Percentiles rank a stretch among this genome's conserved stretches.
These are phyloP conservation scores for Suillus cothurnatus DNA, from an alignment of 768 basidiomycete species.

Conservation along the genomic window DNA sequence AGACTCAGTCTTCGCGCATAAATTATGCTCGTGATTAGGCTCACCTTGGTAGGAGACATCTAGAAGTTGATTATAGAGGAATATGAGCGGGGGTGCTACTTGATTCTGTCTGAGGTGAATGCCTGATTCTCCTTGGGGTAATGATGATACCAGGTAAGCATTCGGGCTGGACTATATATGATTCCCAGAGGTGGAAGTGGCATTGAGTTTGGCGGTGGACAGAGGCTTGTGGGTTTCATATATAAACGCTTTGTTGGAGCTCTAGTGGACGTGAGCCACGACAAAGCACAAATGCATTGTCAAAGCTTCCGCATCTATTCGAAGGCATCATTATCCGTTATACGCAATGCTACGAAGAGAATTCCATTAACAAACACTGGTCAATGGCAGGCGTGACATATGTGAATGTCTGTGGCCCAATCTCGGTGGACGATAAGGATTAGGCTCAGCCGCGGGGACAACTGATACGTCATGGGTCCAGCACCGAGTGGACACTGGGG, in stretches of 20 bases:
- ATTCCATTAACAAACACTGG: background rate
- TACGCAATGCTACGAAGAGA: background rate
- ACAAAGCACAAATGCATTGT: background rate
- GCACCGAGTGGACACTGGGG: background rate
- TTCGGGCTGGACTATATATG: background rate
- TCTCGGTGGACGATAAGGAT: background rate
- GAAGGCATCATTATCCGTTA: background rate
- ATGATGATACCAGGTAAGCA: background rate
- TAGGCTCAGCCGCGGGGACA: background rate
- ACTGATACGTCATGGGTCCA: background rate
- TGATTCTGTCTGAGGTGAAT: background rate
- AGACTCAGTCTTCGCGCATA: background rate
- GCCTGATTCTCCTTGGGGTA: background rate
- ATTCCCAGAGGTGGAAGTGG: background rate
- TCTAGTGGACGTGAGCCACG: background rate
- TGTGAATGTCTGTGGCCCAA: background rate
- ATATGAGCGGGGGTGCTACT: background rate
- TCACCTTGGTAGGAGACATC: background rate
- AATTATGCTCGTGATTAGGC: background rate
- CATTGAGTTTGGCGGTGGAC: background rate
- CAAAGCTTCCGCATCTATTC: background rate
- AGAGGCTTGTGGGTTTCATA: background rate
- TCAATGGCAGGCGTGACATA: background rate
- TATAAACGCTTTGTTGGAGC: background rate
- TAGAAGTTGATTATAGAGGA: background rate